Base-by-base conservation (phyloP, 495 filamentous ascomycete species). In the Clohesyomyces aquaticus region DNA sequence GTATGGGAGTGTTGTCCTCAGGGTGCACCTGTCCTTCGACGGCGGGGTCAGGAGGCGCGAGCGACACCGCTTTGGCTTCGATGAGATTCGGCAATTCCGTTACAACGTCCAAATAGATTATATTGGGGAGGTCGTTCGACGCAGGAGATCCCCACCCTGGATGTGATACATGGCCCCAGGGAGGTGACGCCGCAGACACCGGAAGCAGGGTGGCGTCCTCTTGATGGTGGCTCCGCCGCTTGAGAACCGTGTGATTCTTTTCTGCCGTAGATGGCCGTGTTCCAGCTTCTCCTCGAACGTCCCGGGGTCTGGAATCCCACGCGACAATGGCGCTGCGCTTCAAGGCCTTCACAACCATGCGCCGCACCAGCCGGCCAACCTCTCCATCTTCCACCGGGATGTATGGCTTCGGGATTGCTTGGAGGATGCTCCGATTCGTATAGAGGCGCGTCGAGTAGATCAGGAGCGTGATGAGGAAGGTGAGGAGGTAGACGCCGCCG, bases 371-470 rank as follows among this genome's bases (percentile, higher is more conserved):
- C 69, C 85, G 85, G 23, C 82, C 82, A 23, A 96, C 78, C 69
- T 91, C 86, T 51, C 89, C 89, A 64, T 90, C 88, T 71, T 91
- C 91, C 51, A 95, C 77, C 10, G 91, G 91, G 4, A 95, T 84
- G 82, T 87, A 92, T 51, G 82, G 76, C 69, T 91, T 92, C 0
- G 95, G 95, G 51, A 98, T 97, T 1, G 82, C 87, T 1, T 85
- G 80, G 22, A 98, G 81, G 12, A 88, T 86, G 32, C 79, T 88
- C 38, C 90, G 84, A 69, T 88, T 93, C 25, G 91, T 89, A 74
- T 91, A 97, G n/a, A 98, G 83, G n/a, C 95, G 81, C 25, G 85
- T 85, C 29, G 87, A 83, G 65, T 97, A 98, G 64, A 98, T 85
- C 43, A 96, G 83, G 38, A 85, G 72, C 25, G 89, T 81, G 53